Base-by-base conservation (phyloP, 441 rosid genomes). In the Erodium chrysanthum region DNA sequence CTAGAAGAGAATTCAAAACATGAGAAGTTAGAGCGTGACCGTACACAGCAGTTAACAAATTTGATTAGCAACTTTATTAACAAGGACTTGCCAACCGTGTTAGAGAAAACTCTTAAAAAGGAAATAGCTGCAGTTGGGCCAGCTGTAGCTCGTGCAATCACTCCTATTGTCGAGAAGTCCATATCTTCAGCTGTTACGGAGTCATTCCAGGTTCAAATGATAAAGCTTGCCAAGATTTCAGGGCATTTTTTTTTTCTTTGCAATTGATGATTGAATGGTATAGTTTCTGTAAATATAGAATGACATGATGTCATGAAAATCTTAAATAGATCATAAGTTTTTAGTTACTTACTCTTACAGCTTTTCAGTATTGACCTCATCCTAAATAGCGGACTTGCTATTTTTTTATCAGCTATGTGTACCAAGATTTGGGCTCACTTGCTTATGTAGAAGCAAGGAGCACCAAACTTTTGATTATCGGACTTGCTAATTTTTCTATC, bases 21-120 rank as follows among this genome's bases (percentile, higher is more conserved):
- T 64, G 84, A 83, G 76, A 83, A 77, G 61, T 70, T 76, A 66
- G 86, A 81, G 65, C 76, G 83, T 29, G 86, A 83, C 20, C 82
- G 64, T 46, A 70, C 71, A 11, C 82, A 74, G 65, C 81, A 81
- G 67, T 74, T 81, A 44, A 70, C 83, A 15, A 81, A 76, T 74
- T 70, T 79, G 72, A 70, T 81, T 59, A 77, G 75, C 64, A 83
- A 79, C 68, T 79, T 73, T 67, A 11, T 78, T 22, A 81, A 74
- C 68, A 83, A 74, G 76, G 86, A 81, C 71, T 66, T 80, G 63
- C 76, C 84, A 10, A 67, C 70, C 35, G 64, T 77, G 56, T 70
- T 81, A 67, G 84, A 83, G 76, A 83, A 74, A 77, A 74, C 74
- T 66, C 31, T 83, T 21, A 83, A 81, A 76, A 81, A 81, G 77